Conservation (phyloP, 129 eudicot genomes). For the Lactuca saligna region DNA sequence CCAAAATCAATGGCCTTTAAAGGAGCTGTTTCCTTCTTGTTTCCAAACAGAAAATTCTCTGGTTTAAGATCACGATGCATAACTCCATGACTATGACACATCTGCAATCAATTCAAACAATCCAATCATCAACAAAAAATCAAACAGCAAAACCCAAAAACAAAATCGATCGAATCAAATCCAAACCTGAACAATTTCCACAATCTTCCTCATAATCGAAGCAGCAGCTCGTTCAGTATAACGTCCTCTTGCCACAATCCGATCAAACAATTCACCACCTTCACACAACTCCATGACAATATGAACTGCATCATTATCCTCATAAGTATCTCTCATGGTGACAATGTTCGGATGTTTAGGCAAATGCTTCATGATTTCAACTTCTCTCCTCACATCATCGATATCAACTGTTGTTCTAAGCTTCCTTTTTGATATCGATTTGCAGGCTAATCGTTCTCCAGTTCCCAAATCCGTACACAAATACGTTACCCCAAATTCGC, state of each 20-base stretch:
- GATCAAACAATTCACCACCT: constrained; percentile 78
- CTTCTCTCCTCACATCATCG: constrained; percentile 84
- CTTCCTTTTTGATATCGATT: constrained; percentile 77
- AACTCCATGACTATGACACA: constrained; percentile 72
- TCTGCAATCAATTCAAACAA: constrained; percentile 36
- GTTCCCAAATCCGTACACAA: constrained; percentile 62
- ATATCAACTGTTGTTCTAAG: constrained; percentile 78
- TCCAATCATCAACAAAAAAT: not conserved
- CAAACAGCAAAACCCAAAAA: not conserved
- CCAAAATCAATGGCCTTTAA: constrained; percentile 84
- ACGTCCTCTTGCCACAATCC: constrained; percentile 81
- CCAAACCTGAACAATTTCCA: constrained; percentile 74
- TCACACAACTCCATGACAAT: constrained; percentile 88
- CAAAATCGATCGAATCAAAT: not conserved
- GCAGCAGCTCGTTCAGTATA: constrained; percentile 88
- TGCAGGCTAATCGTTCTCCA: constrained; percentile 60
- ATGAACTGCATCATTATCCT: constrained; percentile 69
- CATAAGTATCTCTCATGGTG: constrained; percentile 63
- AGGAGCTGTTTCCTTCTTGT: constrained; percentile 77
- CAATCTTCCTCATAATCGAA: constrained; percentile 55
- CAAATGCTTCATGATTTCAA: constrained; percentile 78
- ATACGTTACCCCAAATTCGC: constrained; percentile 79
- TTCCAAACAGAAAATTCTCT: constrained; percentile 79
- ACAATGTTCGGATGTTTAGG: constrained; percentile 75
- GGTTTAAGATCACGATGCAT: constrained; percentile 94